Base-by-base conservation (phyloP, 2,329 filamentous ascomycete genomes). In the Xylaria sp. region DNA sequence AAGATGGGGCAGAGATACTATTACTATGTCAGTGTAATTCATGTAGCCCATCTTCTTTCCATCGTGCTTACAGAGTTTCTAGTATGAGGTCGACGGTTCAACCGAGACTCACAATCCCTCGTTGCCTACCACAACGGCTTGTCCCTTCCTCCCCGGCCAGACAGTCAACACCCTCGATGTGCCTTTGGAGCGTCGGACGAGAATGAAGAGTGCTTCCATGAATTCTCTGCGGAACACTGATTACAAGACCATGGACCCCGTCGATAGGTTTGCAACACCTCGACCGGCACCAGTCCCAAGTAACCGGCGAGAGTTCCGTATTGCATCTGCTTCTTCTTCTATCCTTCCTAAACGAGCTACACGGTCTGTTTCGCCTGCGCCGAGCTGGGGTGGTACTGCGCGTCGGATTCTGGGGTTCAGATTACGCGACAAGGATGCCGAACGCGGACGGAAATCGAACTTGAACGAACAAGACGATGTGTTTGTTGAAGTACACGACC, bases 1-100 rank as follows among this genome's bases (percentile, higher is more conserved):
- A 96, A 92, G 81, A 97, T 97, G 92, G 94, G 94, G 54, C 90
- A 92, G 69, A 96, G 91, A 18, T 98, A 98, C 81, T 98, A 95
- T 87, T 98, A 97, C 85, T 98, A 96, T 82, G 94, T 97, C 84
- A 82, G 92, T 86, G 54, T 57, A 57, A 28, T 37, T 51, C 37
- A 57, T 64, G 37, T 62, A 59, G 50, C 64, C 57, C 63, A 41
- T 25, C 23, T 51, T 41, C 39, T 34, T 10, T 57, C 52, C 50
- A 41, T 46, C 55, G 62, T 66, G 28, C 72, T 74, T 52, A 73
- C 81, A 73, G 62, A 46, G 32, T 50, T 71, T 20, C 63, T 79
- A 97, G 92, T 98, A 97, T 81, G 90, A 94, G 78, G 81, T 98
- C 51, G 90, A 98, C 80, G 90, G 91, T 74, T 89, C 91, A 57